phyloP scores from a whole-genome alignment of 495 filamentous ascomycete species.

The Glarea lozoyensis region DNA sequence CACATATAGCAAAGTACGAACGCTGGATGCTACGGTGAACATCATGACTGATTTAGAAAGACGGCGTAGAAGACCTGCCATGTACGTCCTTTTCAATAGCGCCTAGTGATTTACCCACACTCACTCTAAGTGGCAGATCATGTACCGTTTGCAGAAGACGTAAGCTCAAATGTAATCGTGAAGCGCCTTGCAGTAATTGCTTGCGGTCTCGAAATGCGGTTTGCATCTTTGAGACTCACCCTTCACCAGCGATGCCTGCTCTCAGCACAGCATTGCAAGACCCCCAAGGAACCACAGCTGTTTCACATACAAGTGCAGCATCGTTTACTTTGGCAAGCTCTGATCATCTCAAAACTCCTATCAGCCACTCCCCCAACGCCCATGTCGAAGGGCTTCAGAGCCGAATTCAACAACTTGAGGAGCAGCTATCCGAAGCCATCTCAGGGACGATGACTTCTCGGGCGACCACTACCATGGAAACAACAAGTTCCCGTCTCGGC shows the following conservation, averaged over 20 bases:
- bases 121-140: slow-evolving; percentile 5
- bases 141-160: slow-evolving; percentile 13
- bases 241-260: slow-evolving; percentile 12
- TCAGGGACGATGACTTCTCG: slow-evolving; percentile 5
- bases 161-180: slow-evolving; percentile 21
- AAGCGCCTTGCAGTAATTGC: slow-evolving; percentile 42
- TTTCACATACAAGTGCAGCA: slow-evolving; percentile 6
- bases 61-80: slow-evolving; percentile 36
- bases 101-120: not conserved
- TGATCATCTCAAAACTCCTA: slow-evolving; percentile 23
- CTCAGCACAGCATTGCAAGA: slow-evolving; percentile 3
- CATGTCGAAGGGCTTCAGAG: slow-evolving; percentile 28
- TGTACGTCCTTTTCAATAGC: slow-evolving; percentile 31
- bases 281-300: not conserved
- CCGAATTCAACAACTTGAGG: slow-evolving; percentile 36
- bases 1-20: not conserved
- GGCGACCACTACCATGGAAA: slow-evolving; percentile 20
- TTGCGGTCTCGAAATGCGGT: slow-evolving; percentile 29
- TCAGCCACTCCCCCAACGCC: slow-evolving; percentile 26
- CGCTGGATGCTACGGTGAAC: slow-evolving; percentile 3
- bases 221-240: slow-evolving; percentile 32
- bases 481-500: not conserved
- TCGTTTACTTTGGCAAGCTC: slow-evolving; percentile 10
- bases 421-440: slow-evolving; percentile 28
- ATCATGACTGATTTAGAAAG: slow-evolving; percentile 29